Conservation (phyloP, 1,284 basidiomycete species). For the Paramarasmius palmivorus region DNA sequence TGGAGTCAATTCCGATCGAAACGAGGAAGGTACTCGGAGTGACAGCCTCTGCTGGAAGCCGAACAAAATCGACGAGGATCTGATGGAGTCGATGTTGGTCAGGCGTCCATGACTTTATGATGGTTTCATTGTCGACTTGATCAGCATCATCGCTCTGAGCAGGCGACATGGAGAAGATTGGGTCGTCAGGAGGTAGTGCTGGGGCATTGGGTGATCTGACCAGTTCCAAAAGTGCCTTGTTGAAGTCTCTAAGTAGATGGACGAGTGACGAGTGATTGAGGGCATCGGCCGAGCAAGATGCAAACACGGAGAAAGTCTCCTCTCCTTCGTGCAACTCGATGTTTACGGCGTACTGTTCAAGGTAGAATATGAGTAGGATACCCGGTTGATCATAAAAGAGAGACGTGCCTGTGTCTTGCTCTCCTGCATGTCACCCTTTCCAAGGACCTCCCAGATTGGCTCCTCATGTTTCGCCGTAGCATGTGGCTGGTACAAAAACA, state of each 20-base stretch:
- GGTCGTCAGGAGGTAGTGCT: constrained; percentile 13
- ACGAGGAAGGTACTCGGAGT: constrained; percentile 33
- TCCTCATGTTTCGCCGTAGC: constrained; percentile 14
- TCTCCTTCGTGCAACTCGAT: constrained; percentile 41
- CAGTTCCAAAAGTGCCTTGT: constrained; percentile 27
- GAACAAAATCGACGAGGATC: constrained; percentile 10
- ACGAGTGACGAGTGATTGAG: constrained; percentile 28
- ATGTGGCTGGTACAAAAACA: constrained; percentile 48
- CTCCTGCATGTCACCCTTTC: constrained; percentile 27
- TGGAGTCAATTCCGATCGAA: constrained; percentile 52
- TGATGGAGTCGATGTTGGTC: not conserved
- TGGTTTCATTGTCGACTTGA: not conserved
- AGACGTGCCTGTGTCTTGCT: constrained; percentile 40
- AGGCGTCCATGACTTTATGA: not conserved
- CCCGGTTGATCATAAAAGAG: not conserved
- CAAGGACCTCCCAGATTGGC: constrained; percentile 37
- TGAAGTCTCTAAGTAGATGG: constrained; percentile 27
- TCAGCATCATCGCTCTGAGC: not conserved
- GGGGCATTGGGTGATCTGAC: constrained; percentile 26
- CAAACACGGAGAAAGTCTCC: constrained; percentile 33
- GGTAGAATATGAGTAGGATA: constrained; percentile 5
- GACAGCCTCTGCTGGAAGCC: constrained; percentile 19
- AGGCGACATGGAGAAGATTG: constrained; percentile 16
- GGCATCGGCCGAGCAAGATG: constrained; percentile 34
- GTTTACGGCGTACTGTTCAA: constrained; percentile 44